A percentile compares a stretch with the other conserved stretches of the same genome.
Evolutionary conservation across 2,329 filamentous ascomycete species (phyloP).

Genomic region (Beauveria asiatica): DNA sequence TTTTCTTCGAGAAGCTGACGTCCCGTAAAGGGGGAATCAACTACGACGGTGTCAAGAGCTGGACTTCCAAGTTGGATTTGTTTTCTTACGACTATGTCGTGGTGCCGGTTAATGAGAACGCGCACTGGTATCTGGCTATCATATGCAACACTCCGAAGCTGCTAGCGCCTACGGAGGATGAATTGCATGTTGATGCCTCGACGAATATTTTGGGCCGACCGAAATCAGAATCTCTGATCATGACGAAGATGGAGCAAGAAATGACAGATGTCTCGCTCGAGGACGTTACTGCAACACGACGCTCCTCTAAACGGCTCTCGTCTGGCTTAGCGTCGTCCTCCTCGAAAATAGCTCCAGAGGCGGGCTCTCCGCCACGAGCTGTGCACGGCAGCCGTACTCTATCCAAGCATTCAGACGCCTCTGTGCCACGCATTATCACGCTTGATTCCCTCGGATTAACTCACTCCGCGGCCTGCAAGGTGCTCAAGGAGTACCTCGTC

Average conservation of each 20-base stretch:
- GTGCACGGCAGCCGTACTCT: constrained; percentile 10
- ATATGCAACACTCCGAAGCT: constrained; percentile 75
- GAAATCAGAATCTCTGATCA: constrained; percentile 9
- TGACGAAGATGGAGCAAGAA: constrained; percentile 15
- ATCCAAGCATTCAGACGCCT: constrained; percentile 28
- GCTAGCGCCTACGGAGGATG: constrained; percentile 10
- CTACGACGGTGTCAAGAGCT: constrained; percentile 75
- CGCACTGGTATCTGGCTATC: constrained; percentile 92
- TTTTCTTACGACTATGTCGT: constrained; percentile 83
- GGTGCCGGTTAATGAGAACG: constrained; percentile 79
- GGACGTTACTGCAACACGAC: constrained; percentile 8
- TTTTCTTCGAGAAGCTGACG: constrained; percentile 75
- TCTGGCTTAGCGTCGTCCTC: background rate
- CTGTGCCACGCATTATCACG: constrained; percentile 66
- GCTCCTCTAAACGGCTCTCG: background rate
- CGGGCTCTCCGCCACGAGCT: background rate
- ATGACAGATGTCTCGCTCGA: constrained; percentile 19
- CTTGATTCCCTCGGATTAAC: constrained; percentile 71
- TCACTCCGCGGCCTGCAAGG: constrained; percentile 56
- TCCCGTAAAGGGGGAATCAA: constrained; percentile 54
- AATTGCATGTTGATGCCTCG: constrained; percentile 6
- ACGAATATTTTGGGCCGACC: constrained; percentile 10
- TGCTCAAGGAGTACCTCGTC: constrained; percentile 67
- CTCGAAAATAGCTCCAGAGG: background rate
- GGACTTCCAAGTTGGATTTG: constrained; percentile 80